Conservation (phyloP, 805 yeast genomes). For the Kurtzmaniella fragi region DNA sequence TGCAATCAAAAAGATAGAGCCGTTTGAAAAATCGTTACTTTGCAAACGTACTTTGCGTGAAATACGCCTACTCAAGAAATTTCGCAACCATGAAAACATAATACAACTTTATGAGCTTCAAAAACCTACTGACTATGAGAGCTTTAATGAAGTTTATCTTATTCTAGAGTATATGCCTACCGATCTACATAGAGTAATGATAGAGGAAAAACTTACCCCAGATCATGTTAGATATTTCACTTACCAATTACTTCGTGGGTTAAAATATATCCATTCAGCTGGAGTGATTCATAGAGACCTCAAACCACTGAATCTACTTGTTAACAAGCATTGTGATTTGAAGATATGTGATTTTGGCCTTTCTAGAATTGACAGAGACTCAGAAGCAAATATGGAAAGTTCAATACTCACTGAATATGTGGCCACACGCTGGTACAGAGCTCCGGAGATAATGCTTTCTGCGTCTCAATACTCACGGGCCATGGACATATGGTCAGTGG, state of each 20-base stretch:
- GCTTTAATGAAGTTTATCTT: conserved; percentile 65
- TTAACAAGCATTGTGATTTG: conserved; percentile 67
- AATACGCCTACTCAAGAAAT: conserved; percentile 57
- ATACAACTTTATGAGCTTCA: conserved; percentile 63
- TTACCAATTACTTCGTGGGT: conserved; percentile 65
- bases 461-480: conserved; percentile 70
- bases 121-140: conserved; percentile 53
- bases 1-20: conserved; percentile 74
- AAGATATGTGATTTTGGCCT: conserved; percentile 79
- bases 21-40: conserved; percentile 60
- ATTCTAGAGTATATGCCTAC: conserved; percentile 78
- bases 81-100: conserved; percentile 64
- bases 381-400: conserved; percentile 31
- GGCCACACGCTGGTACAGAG: conserved; percentile 82
- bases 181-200: conserved; percentile 61
- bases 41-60: conserved; percentile 71
- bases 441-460: conserved; percentile 78
- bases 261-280: conserved; percentile 67
- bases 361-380: conserved; percentile 49
- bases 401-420: conserved; percentile 72
- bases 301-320: conserved; percentile 66
- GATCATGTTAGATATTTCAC: conserved; percentile 68
- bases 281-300: conserved; percentile 73
- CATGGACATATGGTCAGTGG: conserved; percentile 77
- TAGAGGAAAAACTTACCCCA: conserved; percentile 51